Evolutionary conservation across 2,329 filamentous ascomycete species (phyloP), one percentile per base, ranked within the genome.

Genomic region (Catunica adiposa): DNA sequence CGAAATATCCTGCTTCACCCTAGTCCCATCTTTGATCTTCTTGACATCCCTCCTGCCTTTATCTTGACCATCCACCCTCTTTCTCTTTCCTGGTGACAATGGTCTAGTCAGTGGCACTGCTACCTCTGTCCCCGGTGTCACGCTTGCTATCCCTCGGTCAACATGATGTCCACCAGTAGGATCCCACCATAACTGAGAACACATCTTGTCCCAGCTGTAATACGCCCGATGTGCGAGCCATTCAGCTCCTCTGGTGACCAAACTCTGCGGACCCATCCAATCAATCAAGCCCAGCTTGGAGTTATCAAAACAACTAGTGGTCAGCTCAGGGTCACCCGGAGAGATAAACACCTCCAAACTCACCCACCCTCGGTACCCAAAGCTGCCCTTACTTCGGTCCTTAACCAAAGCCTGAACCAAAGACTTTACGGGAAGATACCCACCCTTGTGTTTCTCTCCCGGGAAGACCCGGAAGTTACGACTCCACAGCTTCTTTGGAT

Each of bases 401-500:
- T 26, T 42, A 8, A 53, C 57, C 2, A 57, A 31, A n/a, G 31
- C 40, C 3, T 54, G 55, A 9, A 62, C 60, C 1, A 63, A 59
- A 3, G 61, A 60, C 4, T 66, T 53, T 5, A 65, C 56, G 2
- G 63, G 64, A 42, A 71, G 61, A 38, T 64, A 63, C 2, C 59
- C 60, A 6, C 50, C 54, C 31, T 26, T 15, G 40, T 51, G 29
- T 15, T 58, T 26, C 37, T 61, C 58, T n/a, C 60, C 52, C 2
- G 61, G 62, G 44, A 61, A 62, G 22, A 59, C 44, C 20, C 61
- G 56, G 25, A 56, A 53, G 31, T 59, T 60, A 15, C 60, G 58
- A 40, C 60, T 61, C 61, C 60, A 61, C 2, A 54, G 47, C 59
- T 57, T 61, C 26, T 58, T 58, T 23, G 61, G 7, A 22, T 52